Conservation (phyloP, 2,329 filamentous ascomycete genomes). For the Clonostachys sp. region DNA sequence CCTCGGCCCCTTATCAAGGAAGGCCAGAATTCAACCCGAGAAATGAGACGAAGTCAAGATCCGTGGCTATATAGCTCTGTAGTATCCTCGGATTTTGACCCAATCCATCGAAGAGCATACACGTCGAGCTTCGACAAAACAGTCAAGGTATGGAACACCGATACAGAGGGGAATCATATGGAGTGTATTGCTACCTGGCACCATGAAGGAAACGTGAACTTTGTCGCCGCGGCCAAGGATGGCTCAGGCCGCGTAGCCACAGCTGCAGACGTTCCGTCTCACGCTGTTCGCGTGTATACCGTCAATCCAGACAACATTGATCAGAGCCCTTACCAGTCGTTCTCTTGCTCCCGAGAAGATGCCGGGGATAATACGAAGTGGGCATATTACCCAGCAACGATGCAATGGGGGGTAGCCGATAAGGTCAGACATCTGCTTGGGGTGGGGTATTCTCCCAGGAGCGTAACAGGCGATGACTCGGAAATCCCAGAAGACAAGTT, state of each 20-base stretch:
- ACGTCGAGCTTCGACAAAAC: constrained; percentile 59
- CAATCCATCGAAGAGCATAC: constrained; percentile 37
- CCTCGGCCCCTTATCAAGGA: constrained; percentile 45
- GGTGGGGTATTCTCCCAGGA: constrained; percentile 59
- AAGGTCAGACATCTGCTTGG: constrained; percentile 46
- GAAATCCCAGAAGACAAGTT: constrained; percentile 54
- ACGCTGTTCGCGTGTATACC: constrained; percentile 54
- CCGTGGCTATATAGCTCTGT: constrained; percentile 63
- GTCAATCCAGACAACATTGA: constrained; percentile 29
- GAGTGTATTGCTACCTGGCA: constrained; percentile 39
- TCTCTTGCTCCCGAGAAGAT: constrained; percentile 34
- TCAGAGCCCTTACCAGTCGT: constrained; percentile 25
- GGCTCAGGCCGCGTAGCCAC: constrained; percentile 48
- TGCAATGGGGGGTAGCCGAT: constrained; percentile 52
- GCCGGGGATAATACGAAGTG: constrained; percentile 39
- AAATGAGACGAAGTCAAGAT: constrained; percentile 55
- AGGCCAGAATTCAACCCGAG: constrained; percentile 49
- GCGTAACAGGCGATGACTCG: constrained; percentile 40
- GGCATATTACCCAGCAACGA: constrained; percentile 59
- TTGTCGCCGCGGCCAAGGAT: constrained; percentile 50
- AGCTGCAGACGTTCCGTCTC: constrained; percentile 47
- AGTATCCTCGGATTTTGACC: constrained; percentile 54
- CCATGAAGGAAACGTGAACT: constrained; percentile 57
- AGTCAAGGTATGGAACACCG: constrained; percentile 51
- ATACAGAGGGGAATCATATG: constrained; percentile 31